Evolutionary conservation across 441 rosid genomes (phyloP), one percentile per base, ranked within the genome.

Genomic region (Daphne laureola): DNA sequence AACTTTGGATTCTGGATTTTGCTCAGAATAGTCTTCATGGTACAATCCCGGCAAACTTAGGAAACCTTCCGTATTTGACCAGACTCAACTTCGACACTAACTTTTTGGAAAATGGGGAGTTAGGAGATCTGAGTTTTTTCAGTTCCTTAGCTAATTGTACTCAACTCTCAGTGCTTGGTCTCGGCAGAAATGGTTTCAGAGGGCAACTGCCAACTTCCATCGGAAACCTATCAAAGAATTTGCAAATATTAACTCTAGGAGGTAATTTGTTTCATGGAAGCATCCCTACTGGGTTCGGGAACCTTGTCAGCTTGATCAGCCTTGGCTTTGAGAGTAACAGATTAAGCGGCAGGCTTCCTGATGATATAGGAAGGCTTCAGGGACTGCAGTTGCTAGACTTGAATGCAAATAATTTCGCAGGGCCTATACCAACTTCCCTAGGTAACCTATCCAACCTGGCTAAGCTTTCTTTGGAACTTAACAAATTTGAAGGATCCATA

Each of bases 371-470:
- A 51, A 63, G 47, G 53, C 65, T 73, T 49, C 40, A 54, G 59
- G 64, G 73, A 8, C 44, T 81, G 14, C 66, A 59, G 58, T 80
- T 51, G 21, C 23, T 78, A 53, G 0, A 71, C 35, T 27, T 75
- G 51, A 40, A 57, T 17, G 4, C 1, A 31, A 81, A 81, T 52
- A 54, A 49, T 16, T 67, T 78, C 18, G 65, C 84, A 0, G 84
- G 77, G 46, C 43, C 36, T 27, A 78, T 81, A 16, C 78, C 84
- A 1, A 23, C 56, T 4, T 61, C 75, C 2, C 6, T 81, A 1
- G 83, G 81, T 3, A 78, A 76, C 68, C 58, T 76, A n/a, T 67
- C 78, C 16, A 48, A 48, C 14, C 43, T 81, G 55, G 56, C 49
- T 3, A 59, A 62, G 49, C 78, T 77, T n/a, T 58, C 51, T 21